Evolutionary conservation across 2,329 filamentous ascomycete species (phyloP).

Genomic region (Metarhizium robertsii): DNA sequence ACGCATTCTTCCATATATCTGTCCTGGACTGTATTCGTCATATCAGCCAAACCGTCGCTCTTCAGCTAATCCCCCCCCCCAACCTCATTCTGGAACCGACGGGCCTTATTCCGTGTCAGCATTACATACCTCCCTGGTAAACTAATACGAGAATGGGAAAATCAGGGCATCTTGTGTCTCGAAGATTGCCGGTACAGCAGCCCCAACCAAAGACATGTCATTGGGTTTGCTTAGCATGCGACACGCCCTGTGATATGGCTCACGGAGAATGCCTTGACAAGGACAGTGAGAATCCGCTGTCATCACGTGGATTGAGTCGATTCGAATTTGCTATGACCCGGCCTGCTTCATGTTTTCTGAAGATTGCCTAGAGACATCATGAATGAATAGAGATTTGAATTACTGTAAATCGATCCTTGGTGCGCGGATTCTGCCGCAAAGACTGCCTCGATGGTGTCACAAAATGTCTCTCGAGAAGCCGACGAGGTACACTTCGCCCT

Average conservation of each 20-base stretch:
- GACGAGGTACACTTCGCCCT: conserved; percentile 5
- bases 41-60: neutral
- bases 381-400: neutral
- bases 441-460: conserved; percentile 6
- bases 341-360: too few relatives aligned
- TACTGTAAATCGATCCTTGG: neutral
- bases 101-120: too few relatives aligned
- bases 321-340: neutral
- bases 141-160: neutral
- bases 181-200: neutral
- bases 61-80: too few relatives aligned
- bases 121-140: too few relatives aligned
- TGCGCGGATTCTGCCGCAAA: neutral
- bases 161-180: neutral
- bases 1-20: too few relatives aligned
- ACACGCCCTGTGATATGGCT: neutral
- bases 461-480: conserved; percentile 6
- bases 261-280: neutral
- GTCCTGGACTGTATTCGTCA: neutral
- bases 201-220: neutral
- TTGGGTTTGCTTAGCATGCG: neutral
- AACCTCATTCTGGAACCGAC: neutral
- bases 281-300: neutral
- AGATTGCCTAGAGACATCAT: neutral
- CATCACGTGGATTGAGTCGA: neutral